phyloP scores from a whole-genome alignment of 2,329 filamentous ascomycete species.

The Venturia asperata region DNA sequence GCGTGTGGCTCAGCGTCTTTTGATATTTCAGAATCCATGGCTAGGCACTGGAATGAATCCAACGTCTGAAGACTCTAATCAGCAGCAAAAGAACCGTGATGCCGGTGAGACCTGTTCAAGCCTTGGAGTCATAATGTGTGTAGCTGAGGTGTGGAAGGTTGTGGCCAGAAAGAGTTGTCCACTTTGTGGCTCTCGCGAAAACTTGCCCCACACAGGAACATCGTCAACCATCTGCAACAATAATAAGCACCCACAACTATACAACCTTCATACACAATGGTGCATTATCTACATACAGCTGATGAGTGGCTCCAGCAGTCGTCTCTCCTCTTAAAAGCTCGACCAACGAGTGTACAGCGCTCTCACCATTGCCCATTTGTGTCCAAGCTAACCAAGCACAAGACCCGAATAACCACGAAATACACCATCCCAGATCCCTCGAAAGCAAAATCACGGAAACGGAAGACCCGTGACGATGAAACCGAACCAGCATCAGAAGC shows the following conservation, averaged over 20 bases:
- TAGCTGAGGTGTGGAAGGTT: constrained; percentile 1
- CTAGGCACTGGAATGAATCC: not conserved
- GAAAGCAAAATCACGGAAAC: constrained; percentile 27
- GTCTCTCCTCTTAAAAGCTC: constrained; percentile 73
- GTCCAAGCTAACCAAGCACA: constrained; percentile 20
- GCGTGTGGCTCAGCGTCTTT: not conserved
- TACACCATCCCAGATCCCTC: constrained; percentile 61
- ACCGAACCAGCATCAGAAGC: constrained; percentile 26
- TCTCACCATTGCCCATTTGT: constrained; percentile 15
- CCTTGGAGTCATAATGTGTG: not conserved
- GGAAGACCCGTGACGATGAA: constrained; percentile 26
- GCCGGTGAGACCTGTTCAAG: not conserved
- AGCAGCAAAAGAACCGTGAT: not conserved
- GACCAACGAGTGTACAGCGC: constrained; percentile 67
- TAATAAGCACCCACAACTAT: constrained; percentile 14
- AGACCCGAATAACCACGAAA: constrained; percentile 89
- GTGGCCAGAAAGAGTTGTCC: not conserved
- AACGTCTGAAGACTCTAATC: not conserved
- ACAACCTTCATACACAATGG: constrained; percentile 32
- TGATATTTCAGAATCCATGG: not conserved
- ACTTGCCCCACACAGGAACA: constrained; percentile 6
- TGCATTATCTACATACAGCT: constrained; percentile 75
- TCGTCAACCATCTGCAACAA: not conserved
- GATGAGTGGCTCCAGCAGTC: constrained; percentile 92
- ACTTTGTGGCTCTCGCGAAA: constrained; percentile 3